phyloP scores from a whole-genome alignment of 2,329 filamentous ascomycete genomes.

The Penicillium sp. region DNA sequence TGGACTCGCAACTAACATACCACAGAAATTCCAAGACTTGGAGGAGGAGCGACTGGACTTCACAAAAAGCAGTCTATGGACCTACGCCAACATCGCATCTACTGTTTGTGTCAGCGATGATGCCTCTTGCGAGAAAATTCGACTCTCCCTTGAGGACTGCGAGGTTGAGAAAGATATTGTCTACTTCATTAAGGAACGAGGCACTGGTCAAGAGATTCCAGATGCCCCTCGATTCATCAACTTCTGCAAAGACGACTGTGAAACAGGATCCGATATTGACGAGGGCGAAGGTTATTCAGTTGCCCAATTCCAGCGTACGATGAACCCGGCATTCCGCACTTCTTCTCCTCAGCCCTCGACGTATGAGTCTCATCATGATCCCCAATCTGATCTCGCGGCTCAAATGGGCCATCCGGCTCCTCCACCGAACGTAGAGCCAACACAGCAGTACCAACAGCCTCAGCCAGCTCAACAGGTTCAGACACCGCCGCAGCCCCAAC shows the following conservation, averaged over 20 bases:
- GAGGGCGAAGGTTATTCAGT: conserved; percentile 97
- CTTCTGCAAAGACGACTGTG: conserved; percentile 81
- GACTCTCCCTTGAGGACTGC: conserved; percentile 87
- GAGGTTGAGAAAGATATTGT: conserved; percentile 95
- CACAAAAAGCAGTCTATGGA: conserved; percentile 96
- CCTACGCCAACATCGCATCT: conserved; percentile 93
- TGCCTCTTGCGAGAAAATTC: conserved; percentile 92
- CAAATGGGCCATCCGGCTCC: conserved; percentile 63
- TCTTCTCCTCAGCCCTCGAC: conserved; percentile 93
- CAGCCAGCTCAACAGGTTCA: neutral
- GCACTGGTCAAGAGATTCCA: conserved; percentile 95
- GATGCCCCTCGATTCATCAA: conserved; percentile 98
- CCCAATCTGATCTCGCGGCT: conserved; percentile 68
- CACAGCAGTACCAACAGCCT: conserved; percentile 22
- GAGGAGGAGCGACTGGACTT: conserved; percentile 97
- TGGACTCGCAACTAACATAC: conserved; percentile 20
- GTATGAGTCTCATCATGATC: conserved; percentile 88
- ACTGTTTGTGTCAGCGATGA: conserved; percentile 98
- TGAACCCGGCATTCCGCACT: conserved; percentile 93
- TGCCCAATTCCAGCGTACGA: conserved; percentile 89
- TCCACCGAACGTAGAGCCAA: conserved; percentile 52
- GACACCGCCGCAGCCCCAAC: conserved; percentile 13
- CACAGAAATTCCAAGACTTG: conserved; percentile 92
- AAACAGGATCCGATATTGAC: conserved; percentile 76
- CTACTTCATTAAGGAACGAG: conserved; percentile 80